Evolutionary conservation across 2,329 filamentous ascomycete species (phyloP), one percentile per base, ranked within the genome.

Genomic region (Huntiella bhutanensis): DNA sequence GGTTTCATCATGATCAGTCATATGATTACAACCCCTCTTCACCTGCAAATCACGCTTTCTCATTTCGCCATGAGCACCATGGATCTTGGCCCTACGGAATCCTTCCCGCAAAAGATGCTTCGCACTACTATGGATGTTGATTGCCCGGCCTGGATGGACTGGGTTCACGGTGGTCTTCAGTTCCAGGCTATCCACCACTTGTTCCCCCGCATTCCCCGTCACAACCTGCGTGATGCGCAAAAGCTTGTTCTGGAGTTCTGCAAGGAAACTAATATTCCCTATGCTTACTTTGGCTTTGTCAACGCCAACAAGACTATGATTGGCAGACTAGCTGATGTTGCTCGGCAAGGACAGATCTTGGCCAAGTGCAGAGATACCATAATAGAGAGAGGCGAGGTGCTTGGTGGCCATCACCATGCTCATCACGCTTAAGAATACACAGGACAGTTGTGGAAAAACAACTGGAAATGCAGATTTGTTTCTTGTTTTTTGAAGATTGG

Each of bases 41-140:
- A 94, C 59, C 73, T 88, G 8, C 86, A 94, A 59, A 93, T 94
- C 58, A 92, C 85, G 0, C 71, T 94, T 13, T 91, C 82, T 2
- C 86, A 94, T 61, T 94, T 92, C 61, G 83, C 83, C 53, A 94
- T 93, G 86, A 88, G 82, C 54, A 94, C 86, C 0, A 73, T 82
- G 8, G 84, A 94, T 55, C 68, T 94, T 10, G 87, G 87, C 0
- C 76, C 81, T 1, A 69, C 78, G 44, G 86, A 94, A 59, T 91
- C 82, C 0, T 94, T 94, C 59, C 77, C 86, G 1, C 85, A 93
- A 61, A 82, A 80, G 60, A 91, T 92, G 80, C 69, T 94, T 40
- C 78, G 87, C 53, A 94, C 86, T 1, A 93, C 86, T 10, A 93
- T 94, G 85, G 85, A 93, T 52, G 77, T 93, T 16, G 84, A 91